Base-by-base conservation (phyloP, 148 eudicot species). In the Vaccinium myrtillus region DNA sequence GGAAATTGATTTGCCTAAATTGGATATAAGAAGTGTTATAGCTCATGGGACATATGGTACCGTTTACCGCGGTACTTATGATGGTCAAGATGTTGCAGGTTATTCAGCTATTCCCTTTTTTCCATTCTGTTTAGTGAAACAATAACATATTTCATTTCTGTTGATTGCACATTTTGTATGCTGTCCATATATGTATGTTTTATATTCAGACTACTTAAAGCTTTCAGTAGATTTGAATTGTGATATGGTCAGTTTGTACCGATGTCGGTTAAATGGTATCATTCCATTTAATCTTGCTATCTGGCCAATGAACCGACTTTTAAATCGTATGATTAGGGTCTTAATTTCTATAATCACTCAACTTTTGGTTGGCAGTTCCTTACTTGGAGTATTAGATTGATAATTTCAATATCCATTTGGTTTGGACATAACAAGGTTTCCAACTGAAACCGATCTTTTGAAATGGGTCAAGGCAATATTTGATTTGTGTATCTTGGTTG, bases 61-160 rank as follows among this genome's bases (percentile, higher is more conserved):
- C 43, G 95, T 95, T 16, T 95, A 94, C 84, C 87, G 81, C 70
- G 96, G 93, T 81, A 77, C 83, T 86, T 95, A 94, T 87, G 98
- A 94, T 88, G 95, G 91, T 76, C 94, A 83, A 55, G 98, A 90
- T 87, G 98, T 94, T 89, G 98, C 98, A 89, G 98, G 98, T 95
- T 82, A 83, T 49, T 43, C 79, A 82, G 23, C 65, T 18, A 5
- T 73, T 79, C 51, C 82, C 30, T 49, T 19, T 80, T 18, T 75
- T 5, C 46, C 56, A 25, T 61, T 83, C 49, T 39, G 43, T 48
- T 19, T 18, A 1, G 67, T 65, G 16, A n/a, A 10, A 51, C 61
- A 50, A 18, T 9, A 77, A 77, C 21, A 23, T 23, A 25, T 51
- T 51, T 25, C 61, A 23, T 51, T 50, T 48, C 23, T 63, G 69